Percentiles rank a stretch among this genome's conserved stretches.
Conservation (phyloP, 2,329 filamentous ascomycete genomes). For the Cordyceps cicadae region DNA sequence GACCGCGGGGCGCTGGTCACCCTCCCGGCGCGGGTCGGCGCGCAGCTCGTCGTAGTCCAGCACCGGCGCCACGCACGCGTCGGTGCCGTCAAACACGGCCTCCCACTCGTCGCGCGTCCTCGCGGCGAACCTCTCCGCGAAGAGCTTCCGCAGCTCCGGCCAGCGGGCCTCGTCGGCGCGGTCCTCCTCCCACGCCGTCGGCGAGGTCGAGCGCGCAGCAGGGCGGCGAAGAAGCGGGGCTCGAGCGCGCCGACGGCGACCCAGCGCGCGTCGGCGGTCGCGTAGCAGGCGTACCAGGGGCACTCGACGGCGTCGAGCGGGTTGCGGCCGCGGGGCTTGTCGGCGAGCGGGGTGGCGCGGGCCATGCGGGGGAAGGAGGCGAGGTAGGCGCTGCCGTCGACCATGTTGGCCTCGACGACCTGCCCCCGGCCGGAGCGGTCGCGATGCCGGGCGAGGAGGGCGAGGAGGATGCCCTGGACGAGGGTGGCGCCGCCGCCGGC, state of each 20-base stretch:
- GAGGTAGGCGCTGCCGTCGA: slow-evolving; percentile 76
- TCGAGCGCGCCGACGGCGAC: slow-evolving; percentile 89
- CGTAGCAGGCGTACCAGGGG: slow-evolving; percentile 85
- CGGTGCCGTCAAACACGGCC: slow-evolving; percentile 73
- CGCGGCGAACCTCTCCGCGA: slow-evolving; percentile 56
- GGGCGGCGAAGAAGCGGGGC: slow-evolving; percentile 67
- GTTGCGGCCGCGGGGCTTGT: slow-evolving; percentile 61
- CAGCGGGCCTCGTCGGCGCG: slow-evolving; percentile 57
- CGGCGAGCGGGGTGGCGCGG: slow-evolving; percentile 55
- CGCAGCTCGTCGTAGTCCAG: slow-evolving; percentile 67
- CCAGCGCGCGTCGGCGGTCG: slow-evolving; percentile 68
- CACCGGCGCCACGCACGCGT: slow-evolving; percentile 89
- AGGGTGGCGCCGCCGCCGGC: slow-evolving; percentile 79
- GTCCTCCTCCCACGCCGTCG: slow-evolving; percentile 40
- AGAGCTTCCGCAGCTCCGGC: slow-evolving; percentile 54
- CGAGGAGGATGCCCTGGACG: slow-evolving; percentile 74
- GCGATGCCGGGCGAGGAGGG: slow-evolving; percentile 59
- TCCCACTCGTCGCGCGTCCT: slow-evolving; percentile 79
- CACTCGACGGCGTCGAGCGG: slow-evolving; percentile 67
- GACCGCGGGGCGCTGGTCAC: slow-evolving; percentile 64
- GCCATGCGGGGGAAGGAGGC: slow-evolving; percentile 67
- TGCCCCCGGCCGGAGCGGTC: slow-evolving; percentile 62
- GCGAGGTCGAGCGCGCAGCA: slow-evolving; percentile 60
- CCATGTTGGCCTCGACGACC: slow-evolving; percentile 94
- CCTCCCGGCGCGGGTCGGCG: slow-evolving; percentile 37